Conservation (phyloP, 176 grass and related monocot genomes). For the Musa schizocarpa region DNA sequence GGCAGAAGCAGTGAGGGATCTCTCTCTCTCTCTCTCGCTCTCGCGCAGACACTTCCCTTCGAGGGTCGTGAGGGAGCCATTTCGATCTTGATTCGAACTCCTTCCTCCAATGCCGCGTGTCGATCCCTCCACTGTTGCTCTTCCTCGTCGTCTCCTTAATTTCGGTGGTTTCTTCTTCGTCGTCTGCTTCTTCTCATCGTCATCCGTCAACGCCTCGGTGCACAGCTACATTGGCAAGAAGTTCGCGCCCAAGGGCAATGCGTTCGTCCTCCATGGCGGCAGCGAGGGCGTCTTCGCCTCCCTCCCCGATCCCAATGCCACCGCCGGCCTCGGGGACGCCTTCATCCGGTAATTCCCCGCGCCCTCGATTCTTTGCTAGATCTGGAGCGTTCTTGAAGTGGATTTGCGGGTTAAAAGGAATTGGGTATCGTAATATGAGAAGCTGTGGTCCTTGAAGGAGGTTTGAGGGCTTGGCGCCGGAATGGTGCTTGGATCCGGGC, state of each 20-base stretch:
- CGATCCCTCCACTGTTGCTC: neutral
- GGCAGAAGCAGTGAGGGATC: no score
- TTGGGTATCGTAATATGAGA: neutral
- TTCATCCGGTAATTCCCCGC: slow-evolving; percentile 70
- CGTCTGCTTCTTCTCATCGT: slow-evolving; percentile 24
- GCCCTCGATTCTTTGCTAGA: neutral
- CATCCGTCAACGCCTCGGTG: slow-evolving; percentile 56
- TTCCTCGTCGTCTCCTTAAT: neutral
- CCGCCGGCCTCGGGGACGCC: slow-evolving; percentile 32
- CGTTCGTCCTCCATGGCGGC: slow-evolving; percentile 83
- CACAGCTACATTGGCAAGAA: slow-evolving; percentile 65
- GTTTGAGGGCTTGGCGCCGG: no score
- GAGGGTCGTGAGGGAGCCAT: neutral
- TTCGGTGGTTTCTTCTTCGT: neutral
- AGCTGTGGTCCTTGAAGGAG: neutral
- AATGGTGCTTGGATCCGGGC: no score
- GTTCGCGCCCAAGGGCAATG: slow-evolving; percentile 80
- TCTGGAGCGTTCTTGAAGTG: slow-evolving; percentile 1
- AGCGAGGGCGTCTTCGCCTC: slow-evolving; percentile 95
- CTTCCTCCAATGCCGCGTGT: neutral
- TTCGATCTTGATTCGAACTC: neutral
- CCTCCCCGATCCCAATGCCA: slow-evolving; percentile 30
- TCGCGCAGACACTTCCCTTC: neutral
- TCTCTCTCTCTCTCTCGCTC: neutral
- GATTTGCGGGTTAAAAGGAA: neutral